Base-by-base conservation (phyloP, 441 rosid species). In the Jatropha multifida region DNA sequence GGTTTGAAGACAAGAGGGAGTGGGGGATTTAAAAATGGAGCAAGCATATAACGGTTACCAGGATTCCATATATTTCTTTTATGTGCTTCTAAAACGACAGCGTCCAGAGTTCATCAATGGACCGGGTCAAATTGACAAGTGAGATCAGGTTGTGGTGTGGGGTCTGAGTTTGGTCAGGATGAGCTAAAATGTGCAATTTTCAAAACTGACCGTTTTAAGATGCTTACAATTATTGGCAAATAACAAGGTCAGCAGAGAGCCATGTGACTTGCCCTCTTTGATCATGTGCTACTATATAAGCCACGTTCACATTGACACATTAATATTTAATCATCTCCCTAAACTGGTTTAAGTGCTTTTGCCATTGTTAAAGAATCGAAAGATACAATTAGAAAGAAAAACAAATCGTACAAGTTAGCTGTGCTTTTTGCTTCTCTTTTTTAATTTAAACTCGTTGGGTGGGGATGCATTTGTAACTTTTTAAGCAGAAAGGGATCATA, bases 1-100 rank as follows among this genome's bases (percentile, higher is more conserved):
- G 86, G 86, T 85, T 83, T 69, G 61, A 78, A 74, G 76, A 49
- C 52, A 80, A 79, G 90, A 76, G 76, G 62, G 78, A 65, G 80
- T 18, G 78, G 52, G 73, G 1, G 72, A 52, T 65, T 73, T 17
- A 11, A n/a, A 56, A 52, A 63, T 8, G 12, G 37, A 26, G 9
- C 1, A 20, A 15, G 40, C 7, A 41, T 40, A 2, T 42, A 74
- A 86, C 91, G 91, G 93, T 84, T 80, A 81, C 61, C 15, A 74
- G 12, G 23, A 23, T 0, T 4, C 26, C 18, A 3, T 23, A 4
- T 4, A 17, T 20, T 68, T 11, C 1, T 1, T 60, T 70, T 77
- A 11, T 20, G 26, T 1, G 2, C 2, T 1, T 7, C 0, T 1
- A 1, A 71, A 60, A 78, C 75, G 82, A 51, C 72, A 9, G 32